Evolutionary conservation across 192 early-diverging fungal genomes (phyloP), one percentile per base, ranked within the genome.

Genomic region (Helicostylum pulchrum): DNA sequence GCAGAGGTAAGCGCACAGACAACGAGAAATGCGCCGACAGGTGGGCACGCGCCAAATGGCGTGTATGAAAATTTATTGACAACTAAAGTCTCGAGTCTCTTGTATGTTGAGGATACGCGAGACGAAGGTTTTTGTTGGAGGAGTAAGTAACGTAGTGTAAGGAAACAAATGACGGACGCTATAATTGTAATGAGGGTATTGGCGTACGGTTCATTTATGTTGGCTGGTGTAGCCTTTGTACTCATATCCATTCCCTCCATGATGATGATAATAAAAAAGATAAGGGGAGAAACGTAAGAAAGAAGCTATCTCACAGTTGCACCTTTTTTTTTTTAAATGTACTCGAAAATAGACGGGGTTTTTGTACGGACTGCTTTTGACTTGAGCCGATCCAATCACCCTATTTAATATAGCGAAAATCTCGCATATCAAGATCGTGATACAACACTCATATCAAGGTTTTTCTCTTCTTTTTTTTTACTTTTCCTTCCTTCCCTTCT

Each of bases 1-100:
- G 74, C 66, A 3, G 73, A 72, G 8, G 80, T 53, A 39, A 78
- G 53, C 1, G 58, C 55, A 23, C 76, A 51, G 11, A 55, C 61
- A 7, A 83, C 12, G 0, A 83, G 56, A 8, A 79, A 69, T 2
- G 66, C 72, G 0, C 81, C 81, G 2, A 76, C 7, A 7, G 75
- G 70, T 15, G 75, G 72, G n/a, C 78, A 57, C 6, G 69, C 54
- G 1, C 74, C 67, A 36, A 70, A 68, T 15, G 67, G 56, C 21
- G 67, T 78, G 30, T 73, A 76, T 1, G 74, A 74, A 7, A 72
- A 73, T 21, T 76, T 70, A 67, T 83, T 83, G 43, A 68, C 51
- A 15, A 83, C 39, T 26, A 55, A 70, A 19, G 51, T 71, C 21
- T 79, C 77, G 3, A 70, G 4, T 26, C 21, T 42, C 1, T 49